Evolutionary conservation across 768 basidiomycete genomes (phyloP), one percentile per base, ranked within the genome.

Genomic region (Russula sp.): DNA sequence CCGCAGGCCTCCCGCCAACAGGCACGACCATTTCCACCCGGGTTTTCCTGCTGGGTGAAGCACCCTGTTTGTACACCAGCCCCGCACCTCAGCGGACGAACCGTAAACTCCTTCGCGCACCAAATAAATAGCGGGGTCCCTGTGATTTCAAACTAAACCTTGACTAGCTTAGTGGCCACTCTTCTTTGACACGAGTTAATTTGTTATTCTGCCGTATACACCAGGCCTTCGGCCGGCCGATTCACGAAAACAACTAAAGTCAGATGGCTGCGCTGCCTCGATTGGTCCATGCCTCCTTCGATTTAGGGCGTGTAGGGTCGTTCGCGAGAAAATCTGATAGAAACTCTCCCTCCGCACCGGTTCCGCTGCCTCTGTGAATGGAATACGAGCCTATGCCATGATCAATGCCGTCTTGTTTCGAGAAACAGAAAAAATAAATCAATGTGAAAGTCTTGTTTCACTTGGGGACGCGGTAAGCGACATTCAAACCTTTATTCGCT

Each of bases 161-260:
- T 39, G 42, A 39, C 44, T 18, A 51, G 37, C 14, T 45, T 35
- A 27, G 48, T 34, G 45, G 39, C 49, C 45, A 35, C 32, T 37
- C 32, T 34, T n/a, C 34, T 45, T 47, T 32, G 56, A 35, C 27
- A 39, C n/a, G 20, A 32, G 48, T 10, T 22, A 55, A 55, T 62
- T 62, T 56, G 61, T 49, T 42, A 55, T 62, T 50, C 55, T 55
- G 47, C 55, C 39, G 48, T 55, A 61, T 61, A 49, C 47, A 27
- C 27, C 31, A 27, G 49, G 51, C 34, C 34, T 11, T n/a, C 8
- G 40, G 42, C 42, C 4, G 42, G 37, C 16, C 35, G 45, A 27
- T 16, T 57, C 40, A 35, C 13, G 40, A 42, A 39, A 51, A 57
- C 47, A 49, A 34, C n/a, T 34, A 31, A 40, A 55, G 34, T 27